phyloP scores from a whole-genome alignment of 129 eudicot genomes.

The Arctium lappa region DNA sequence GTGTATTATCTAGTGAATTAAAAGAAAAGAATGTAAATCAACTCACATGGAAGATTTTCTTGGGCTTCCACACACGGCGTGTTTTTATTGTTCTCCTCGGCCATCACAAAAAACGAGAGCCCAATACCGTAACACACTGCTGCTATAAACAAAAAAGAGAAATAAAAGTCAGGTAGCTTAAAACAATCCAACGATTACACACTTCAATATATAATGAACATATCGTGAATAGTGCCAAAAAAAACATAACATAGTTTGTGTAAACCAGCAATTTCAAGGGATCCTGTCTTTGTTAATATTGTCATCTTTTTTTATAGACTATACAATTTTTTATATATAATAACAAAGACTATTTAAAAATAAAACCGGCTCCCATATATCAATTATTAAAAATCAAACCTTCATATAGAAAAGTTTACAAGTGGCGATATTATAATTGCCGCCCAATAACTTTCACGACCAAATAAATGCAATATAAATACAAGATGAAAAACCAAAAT shows the following conservation, averaged over 20 bases:
- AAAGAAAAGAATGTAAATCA: not conserved
- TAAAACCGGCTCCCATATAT: not conserved
- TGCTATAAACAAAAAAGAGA: not conserved
- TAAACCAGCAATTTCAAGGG: no score
- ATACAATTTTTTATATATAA: not conserved
- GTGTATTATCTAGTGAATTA: not conserved
- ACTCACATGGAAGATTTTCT: constrained; percentile 24
- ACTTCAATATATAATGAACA: not conserved
- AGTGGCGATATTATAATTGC: constrained; percentile 1
- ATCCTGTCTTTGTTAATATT: not conserved
- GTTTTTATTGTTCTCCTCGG: constrained; percentile 24
- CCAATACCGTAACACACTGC: not conserved
- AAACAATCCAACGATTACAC: not conserved
- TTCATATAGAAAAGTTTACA: not conserved
- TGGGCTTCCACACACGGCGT: not conserved
- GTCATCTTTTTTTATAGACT: not conserved
- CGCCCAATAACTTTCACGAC: constrained; percentile 8
- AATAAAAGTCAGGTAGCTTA: not conserved
- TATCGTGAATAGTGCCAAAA: not conserved
- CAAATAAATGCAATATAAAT: not conserved
- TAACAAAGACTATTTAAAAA: not conserved
- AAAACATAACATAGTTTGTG: not conserved
- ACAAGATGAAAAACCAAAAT: constrained; percentile 1
- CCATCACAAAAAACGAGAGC: not conserved
- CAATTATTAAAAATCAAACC: not conserved